Evolutionary conservation across 495 filamentous ascomycete species (phyloP), one percentile per base, ranked within the genome.

Genomic region (Penicillium canescens): DNA sequence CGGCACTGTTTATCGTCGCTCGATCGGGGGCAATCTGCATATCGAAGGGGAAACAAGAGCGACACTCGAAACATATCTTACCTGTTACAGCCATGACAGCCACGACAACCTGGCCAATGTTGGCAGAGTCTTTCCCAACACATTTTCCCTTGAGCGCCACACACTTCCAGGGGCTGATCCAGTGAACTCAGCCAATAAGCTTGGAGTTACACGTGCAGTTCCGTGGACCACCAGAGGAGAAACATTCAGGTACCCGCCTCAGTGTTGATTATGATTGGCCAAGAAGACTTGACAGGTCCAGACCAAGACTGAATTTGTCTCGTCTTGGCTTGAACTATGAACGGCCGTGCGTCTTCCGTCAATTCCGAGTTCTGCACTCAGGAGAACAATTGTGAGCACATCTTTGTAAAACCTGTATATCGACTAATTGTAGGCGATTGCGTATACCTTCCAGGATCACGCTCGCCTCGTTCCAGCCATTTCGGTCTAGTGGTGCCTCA

Each of bases 171-270:
- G 63, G 61, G 57, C 57, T 52, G 24, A 52, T 56, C 45, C 39
- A 52, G 21, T 36, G 20, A 3, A 10, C 6, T 18, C 20, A 10
- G 37, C 63, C 63, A 67, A 67, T 67, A 42, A 61, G 36, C 52
- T 34, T 51, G 43, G 37, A 52, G 37, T 48, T 50, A 39, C 49
- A 43, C 49, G 20, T 43, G 40, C 46, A 54, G 50, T 51, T 40
- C 47, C 56, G 26, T 49, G 53, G 60, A 51, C 54, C 43, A 47
- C 42, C 42, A 50, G 21, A 40, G 37, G 34, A 38, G 24, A 31
- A 48, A 42, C 46, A 63, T 66, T 61, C 63, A 66, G 63, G 63
- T 66, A 66, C 63, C 63, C 63, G 63, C 63, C 46, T 11, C 18
- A 3, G 11, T 11, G 4, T 23, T 28, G 13, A 3, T 51, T 52